These are phyloP conservation scores for Xerophyta viscosa DNA, from an alignment of 106 monocot species.

Conservation along the genomic window DNA sequence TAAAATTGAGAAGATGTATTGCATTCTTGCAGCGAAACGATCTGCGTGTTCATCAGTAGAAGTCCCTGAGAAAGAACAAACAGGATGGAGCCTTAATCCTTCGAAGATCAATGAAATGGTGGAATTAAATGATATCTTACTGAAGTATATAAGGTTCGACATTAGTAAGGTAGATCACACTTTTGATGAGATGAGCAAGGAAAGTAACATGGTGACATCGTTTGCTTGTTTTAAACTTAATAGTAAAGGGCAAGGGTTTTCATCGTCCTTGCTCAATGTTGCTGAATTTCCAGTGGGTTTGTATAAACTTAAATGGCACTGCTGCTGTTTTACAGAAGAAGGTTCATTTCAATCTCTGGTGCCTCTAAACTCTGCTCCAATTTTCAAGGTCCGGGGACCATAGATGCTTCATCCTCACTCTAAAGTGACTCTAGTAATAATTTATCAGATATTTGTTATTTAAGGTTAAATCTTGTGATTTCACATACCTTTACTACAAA, in stretches of 20 bases:
- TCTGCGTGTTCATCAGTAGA: constrained; percentile 8
- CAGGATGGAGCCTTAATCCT: constrained; percentile 5
- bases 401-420: background rate
- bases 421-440: no score
- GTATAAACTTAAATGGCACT: constrained; percentile 75
- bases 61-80: constrained; percentile 11
- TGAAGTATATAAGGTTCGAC: constrained; percentile 13
- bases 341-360: constrained; percentile 46
- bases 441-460: no score
- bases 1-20: constrained; percentile 34
- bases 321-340: constrained; percentile 44
- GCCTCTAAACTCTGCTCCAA: constrained; percentile 28
- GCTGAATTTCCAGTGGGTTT: constrained; percentile 60
- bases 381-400: constrained; percentile 15
- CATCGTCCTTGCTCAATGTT: constrained; percentile 62
- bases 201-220: constrained; percentile 17
- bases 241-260: constrained; percentile 45
- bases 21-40: constrained; percentile 32
- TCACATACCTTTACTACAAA: no score
- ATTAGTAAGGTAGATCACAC: background rate
- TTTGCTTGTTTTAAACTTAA: constrained; percentile 34
- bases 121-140: constrained; percentile 27
- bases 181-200: background rate
- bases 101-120: constrained; percentile 24
- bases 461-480: no score